Evolutionary conservation across 306 rosid species (phyloP).

Genomic region (Hylodesmum podocarpum): DNA sequence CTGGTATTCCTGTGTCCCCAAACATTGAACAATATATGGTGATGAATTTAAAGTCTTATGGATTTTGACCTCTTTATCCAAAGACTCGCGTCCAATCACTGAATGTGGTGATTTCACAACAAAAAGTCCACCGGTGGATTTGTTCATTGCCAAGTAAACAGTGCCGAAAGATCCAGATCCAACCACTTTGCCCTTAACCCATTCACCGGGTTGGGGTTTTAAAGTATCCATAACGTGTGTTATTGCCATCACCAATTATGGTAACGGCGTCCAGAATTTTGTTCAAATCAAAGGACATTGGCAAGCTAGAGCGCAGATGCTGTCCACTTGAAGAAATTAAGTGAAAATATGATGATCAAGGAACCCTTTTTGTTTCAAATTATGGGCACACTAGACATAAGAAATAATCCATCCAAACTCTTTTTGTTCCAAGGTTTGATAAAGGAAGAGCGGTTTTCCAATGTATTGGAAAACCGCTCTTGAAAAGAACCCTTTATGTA

Average conservation of each 20-base stretch:
- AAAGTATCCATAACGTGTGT: background rate
- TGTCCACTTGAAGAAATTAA: too few relatives aligned
- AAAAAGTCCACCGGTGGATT: constrained; percentile 53
- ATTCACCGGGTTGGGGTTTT: constrained; percentile 34
- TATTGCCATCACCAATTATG: background rate
- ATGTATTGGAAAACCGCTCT: constrained; percentile 53
- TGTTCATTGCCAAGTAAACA: constrained; percentile 65
- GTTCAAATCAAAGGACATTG: background rate
- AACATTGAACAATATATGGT: constrained; percentile 45
- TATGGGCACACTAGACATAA: too few relatives aligned
- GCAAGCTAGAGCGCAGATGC: too few relatives aligned
- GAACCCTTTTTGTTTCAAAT: background rate
- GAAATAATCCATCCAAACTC: background rate
- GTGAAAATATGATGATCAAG: background rate
- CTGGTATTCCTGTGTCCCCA: constrained; percentile 42
- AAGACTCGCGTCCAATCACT: constrained; percentile 31
- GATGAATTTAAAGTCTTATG: constrained; percentile 40
- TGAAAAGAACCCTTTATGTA: background rate
- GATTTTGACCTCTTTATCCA: constrained; percentile 49
- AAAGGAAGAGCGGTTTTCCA: constrained; percentile 53
- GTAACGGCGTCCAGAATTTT: background rate
- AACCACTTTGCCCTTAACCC: constrained; percentile 63
- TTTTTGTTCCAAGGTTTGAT: background rate
- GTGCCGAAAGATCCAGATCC: constrained; percentile 65
- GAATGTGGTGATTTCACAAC: constrained; percentile 55